Evolutionary conservation across 345 rosid species (phyloP), one percentile per base, ranked within the genome.

Genomic region (Citrus australasica): DNA sequence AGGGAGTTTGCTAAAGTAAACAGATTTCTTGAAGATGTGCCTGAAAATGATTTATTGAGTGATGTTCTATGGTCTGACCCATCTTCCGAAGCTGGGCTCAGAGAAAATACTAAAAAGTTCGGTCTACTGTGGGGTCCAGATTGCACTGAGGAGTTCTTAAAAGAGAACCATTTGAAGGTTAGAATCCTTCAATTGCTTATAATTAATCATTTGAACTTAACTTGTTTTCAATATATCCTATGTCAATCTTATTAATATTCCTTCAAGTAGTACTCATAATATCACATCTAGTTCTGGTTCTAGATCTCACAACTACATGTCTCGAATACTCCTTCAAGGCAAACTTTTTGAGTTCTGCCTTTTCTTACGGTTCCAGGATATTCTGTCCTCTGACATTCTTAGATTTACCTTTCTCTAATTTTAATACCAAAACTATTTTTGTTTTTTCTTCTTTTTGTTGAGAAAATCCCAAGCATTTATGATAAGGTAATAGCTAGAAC

Each of bases 101-200:
- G 3, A 17, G 88, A 83, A 76, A 87, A 82, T 71, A 80, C 76
- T 48, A 67, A 80, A 55, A 78, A 55, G 16, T 69, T 53, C 2
- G 86, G 90, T 11, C 84, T 87, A 28, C 80, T 81, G 25, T 87
- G 88, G 90, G 90, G 90, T 69, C 84, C 86, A 58, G 83, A 87
- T 80, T 85, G 79, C 81, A 83, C 88, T 0, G 87, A 85, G 69
- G 58, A 58, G 38, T 87, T 85, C 74, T 77, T 87, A 17, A 76
- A 72, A 30, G 81, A 85, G 56, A 78, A 86, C 3, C 79, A 82
- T 62, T 82, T 87, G 67, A 87, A 82, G 85, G 88, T 83, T 13
- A 46, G 51, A 46, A 46, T 13, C 51, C 51, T 46, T 46, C 51
- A 46, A 13, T 46, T 13, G 17, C 51, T 46, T 46, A 46, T 46